Evolutionary conservation across 2,329 filamentous ascomycete genomes (phyloP).

Genomic region (Calonectria pauciramosa): DNA sequence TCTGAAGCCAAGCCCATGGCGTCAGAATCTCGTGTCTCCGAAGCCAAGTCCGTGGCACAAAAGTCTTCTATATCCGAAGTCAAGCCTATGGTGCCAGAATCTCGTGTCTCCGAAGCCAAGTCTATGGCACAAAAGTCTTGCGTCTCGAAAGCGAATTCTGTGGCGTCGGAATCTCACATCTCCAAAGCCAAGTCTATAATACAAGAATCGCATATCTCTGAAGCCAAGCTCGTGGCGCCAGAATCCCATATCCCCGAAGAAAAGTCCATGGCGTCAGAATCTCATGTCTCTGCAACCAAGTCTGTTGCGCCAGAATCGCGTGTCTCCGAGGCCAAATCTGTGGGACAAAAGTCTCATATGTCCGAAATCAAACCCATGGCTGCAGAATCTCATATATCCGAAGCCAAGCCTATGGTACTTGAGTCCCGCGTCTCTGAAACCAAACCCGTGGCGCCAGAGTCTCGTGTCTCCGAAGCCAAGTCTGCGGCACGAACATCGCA

Average conservation of each 20-base stretch:
- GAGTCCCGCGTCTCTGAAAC: neutral
- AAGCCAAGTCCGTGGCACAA: too few relatives aligned
- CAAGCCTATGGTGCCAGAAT: too few relatives aligned
- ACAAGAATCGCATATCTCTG: too few relatives aligned
- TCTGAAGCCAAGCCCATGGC: too few relatives aligned
- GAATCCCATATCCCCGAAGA: too few relatives aligned
- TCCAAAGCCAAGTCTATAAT: neutral
- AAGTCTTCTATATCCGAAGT: too few relatives aligned
- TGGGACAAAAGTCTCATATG: too few relatives aligned
- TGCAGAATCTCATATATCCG: neutral
- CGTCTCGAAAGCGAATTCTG: too few relatives aligned
- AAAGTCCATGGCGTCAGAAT: neutral
- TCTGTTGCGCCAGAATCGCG: neutral
- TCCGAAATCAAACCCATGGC: conserved; percentile 6
- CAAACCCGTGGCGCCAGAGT: neutral
- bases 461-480: neutral
- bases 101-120: neutral
- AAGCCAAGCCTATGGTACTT: neutral
- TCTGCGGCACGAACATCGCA: neutral
- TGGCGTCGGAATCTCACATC: too few relatives aligned
- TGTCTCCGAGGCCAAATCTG: neutral
- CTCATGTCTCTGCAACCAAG: neutral
- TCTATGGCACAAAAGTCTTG: too few relatives aligned
- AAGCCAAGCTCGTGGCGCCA: neutral
- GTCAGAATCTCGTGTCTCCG: neutral